Conservation (phyloP, 345 rosid genomes). For the Camelina neglecta region DNA sequence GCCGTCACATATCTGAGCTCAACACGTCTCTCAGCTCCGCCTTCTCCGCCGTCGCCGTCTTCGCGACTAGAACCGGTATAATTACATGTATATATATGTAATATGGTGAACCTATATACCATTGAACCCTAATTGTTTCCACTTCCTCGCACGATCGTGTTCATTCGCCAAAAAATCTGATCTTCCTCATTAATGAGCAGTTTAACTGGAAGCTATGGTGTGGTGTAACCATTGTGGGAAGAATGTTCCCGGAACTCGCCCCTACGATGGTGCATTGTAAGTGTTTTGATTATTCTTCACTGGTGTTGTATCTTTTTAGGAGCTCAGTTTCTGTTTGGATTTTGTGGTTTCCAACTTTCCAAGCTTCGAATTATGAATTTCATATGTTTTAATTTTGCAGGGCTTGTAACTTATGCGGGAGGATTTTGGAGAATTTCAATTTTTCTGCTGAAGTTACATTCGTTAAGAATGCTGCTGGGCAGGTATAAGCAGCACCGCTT, state of each 20-base stretch:
- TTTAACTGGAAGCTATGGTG: slow-evolving; percentile 36
- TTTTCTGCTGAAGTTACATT: slow-evolving; percentile 40
- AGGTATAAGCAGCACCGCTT: slow-evolving; percentile 25
- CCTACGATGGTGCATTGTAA: slow-evolving; percentile 42
- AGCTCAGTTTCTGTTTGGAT: neutral
- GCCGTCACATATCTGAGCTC: slow-evolving; percentile 12
- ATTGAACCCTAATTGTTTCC: slow-evolving; percentile 25
- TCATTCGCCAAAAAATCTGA: neutral
- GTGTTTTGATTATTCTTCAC: slow-evolving; percentile 14
- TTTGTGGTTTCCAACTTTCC: slow-evolving; percentile 6
- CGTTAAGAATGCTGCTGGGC: slow-evolving; percentile 49
- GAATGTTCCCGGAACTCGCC: slow-evolving; percentile 40
- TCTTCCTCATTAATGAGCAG: neutral
- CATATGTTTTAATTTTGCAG: slow-evolving; percentile 5
- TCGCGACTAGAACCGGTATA: slow-evolving; percentile 6
- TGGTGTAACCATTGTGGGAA: slow-evolving; percentile 43
- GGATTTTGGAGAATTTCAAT: slow-evolving; percentile 42
- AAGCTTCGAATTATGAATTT: slow-evolving; percentile 1
- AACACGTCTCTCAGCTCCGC: slow-evolving; percentile 18
- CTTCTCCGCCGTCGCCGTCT: slow-evolving; percentile 17
- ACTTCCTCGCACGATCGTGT: slow-evolving; percentile 25
- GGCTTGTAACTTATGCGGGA: slow-evolving; percentile 44
- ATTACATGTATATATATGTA: neutral
- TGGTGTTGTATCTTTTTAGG: neutral
- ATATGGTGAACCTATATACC: neutral